phyloP scores from a whole-genome alignment of 2,329 filamentous ascomycete species.

The Penicillium sp. region DNA sequence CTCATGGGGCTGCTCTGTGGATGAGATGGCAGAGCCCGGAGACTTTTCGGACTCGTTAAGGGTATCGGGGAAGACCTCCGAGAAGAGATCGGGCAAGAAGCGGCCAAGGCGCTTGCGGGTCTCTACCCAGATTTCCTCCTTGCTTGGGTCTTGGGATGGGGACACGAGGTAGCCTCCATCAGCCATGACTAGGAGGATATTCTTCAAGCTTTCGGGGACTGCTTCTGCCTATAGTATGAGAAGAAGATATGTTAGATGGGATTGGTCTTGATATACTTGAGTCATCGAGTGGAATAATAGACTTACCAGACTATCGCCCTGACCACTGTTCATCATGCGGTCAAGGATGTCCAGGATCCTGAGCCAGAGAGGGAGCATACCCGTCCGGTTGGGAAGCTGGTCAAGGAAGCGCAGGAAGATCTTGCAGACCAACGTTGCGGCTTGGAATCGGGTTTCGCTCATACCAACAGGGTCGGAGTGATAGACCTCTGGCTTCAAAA shows the following conservation, averaged over 20 bases:
- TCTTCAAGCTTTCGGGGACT: constrained; percentile 92
- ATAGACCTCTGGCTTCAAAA: constrained; percentile 93
- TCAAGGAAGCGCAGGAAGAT: constrained; percentile 94
- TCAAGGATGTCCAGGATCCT: constrained; percentile 94
- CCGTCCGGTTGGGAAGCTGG: constrained; percentile 78
- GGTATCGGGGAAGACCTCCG: constrained; percentile 56
- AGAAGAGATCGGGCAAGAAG: constrained; percentile 60
- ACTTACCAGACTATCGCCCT: constrained; percentile 81
- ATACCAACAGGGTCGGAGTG: constrained; percentile 88
- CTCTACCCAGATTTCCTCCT: constrained; percentile 60
- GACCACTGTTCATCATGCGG: constrained; percentile 90
- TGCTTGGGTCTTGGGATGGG: constrained; percentile 54
- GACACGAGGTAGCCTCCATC: constrained; percentile 81
- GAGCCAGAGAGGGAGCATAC: constrained; percentile 88
- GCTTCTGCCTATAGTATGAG: constrained; percentile 71
- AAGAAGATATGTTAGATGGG: constrained; percentile 6
- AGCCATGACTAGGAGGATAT: constrained; percentile 92
- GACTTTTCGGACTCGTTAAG: constrained; percentile 23
- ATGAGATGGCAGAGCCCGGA: constrained; percentile 18
- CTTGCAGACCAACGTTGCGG: constrained; percentile 86
- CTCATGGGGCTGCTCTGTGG: constrained; percentile 21
- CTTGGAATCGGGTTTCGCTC: constrained; percentile 91
- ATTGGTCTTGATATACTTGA: not conserved
- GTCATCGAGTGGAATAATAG: constrained; percentile 3
- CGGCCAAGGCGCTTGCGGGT: constrained; percentile 60